These are phyloP conservation scores for Globisporangium canariense DNA, from an alignment of 352 stramenopile genomes.

Conservation along the genomic window DNA sequence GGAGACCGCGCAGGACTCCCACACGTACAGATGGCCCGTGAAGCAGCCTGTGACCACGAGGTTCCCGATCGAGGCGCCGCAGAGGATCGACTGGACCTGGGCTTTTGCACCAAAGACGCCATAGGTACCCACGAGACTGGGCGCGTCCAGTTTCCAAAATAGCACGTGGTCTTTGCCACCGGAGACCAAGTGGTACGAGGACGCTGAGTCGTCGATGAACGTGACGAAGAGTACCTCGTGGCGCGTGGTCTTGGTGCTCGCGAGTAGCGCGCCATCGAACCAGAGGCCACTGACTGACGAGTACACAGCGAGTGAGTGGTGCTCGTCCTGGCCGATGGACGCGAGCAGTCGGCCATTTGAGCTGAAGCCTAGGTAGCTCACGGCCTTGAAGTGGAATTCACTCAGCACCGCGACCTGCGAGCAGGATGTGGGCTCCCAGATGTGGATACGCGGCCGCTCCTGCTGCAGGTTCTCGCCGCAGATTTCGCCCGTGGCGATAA, in stretches of 20 bases:
- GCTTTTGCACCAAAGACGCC: constrained; percentile 64
- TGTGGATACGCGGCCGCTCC: constrained; percentile 62
- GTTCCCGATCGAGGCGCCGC: constrained; percentile 49
- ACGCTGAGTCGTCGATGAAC: constrained; percentile 47
- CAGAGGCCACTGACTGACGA: constrained; percentile 49
- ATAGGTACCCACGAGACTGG: constrained; percentile 42
- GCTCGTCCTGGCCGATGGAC: constrained; percentile 67
- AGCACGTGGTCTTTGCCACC: constrained; percentile 64
- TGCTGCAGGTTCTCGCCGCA: constrained; percentile 47
- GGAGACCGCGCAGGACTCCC: constrained; percentile 58
- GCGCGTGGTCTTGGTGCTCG: constrained; percentile 43
- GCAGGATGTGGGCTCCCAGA: constrained; percentile 72
- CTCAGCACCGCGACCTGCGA: constrained; percentile 43
- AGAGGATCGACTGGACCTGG: constrained; percentile 55
- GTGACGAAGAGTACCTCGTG: constrained; percentile 56
- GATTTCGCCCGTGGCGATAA: constrained; percentile 74
- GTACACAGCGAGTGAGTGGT: constrained; percentile 74
- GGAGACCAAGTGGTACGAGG: constrained; percentile 49
- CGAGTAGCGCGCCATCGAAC: constrained; percentile 60
- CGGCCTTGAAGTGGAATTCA: constrained; percentile 62
- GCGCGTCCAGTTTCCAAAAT: constrained; percentile 66
- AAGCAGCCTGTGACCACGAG: constrained; percentile 54
- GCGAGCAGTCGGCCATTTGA: constrained; percentile 42
- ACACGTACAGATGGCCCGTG: constrained; percentile 70
- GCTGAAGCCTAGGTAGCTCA: constrained; percentile 65